Evolutionary conservation across 192 early-diverging fungal species (phyloP), one percentile per base, ranked within the genome.

Genomic region (Phycomyces blakesleeanus): DNA sequence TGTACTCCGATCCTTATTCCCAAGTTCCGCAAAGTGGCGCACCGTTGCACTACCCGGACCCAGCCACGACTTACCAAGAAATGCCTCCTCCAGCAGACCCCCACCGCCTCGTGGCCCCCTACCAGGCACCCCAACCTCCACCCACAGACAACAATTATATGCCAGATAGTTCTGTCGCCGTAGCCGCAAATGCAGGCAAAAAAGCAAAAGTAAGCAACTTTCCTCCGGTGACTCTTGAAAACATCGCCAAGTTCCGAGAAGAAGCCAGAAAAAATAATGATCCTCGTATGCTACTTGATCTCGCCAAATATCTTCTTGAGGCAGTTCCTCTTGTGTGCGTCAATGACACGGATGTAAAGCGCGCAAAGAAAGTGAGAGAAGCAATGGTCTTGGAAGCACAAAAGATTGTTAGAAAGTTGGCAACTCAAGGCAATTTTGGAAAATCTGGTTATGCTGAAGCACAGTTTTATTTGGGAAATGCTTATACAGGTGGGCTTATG

Each of bases 401-500:
- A 39, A 93, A 93, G 61, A 82, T 88, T 70, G 76, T 96, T 27
- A 96, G 96, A 62, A 91, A 90, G 66, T 75, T 98, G 18, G 87
- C 91, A 0, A 81, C 83, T 9, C 77, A 81, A 37, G 82, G 85
- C 25, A 83, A 80, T 5, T 75, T 84, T 53, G 80, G 91, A 38
- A 89, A 86, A 57, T 76, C 85, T 25, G 84, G 88, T 5, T 90
- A 88, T 37, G 81, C 96, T 6, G 96, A 96, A 25, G 93, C 97
- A 10, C 86, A 91, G 74, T 98, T 97, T 76, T 93, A 88, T 69
- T 74, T 99, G 15, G 97, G 93, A 22, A 91, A 92, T 37, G 83
- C 85, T 59, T 93, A 97, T 66, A 93, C 92, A 55, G 89, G 88
- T 66, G 95, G 94, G 39, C 79, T 83, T 9, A 77, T 93, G 41